Evolutionary conservation across 2,329 filamentous ascomycete species (phyloP).

Genomic region (Trichoderma atroviride): DNA sequence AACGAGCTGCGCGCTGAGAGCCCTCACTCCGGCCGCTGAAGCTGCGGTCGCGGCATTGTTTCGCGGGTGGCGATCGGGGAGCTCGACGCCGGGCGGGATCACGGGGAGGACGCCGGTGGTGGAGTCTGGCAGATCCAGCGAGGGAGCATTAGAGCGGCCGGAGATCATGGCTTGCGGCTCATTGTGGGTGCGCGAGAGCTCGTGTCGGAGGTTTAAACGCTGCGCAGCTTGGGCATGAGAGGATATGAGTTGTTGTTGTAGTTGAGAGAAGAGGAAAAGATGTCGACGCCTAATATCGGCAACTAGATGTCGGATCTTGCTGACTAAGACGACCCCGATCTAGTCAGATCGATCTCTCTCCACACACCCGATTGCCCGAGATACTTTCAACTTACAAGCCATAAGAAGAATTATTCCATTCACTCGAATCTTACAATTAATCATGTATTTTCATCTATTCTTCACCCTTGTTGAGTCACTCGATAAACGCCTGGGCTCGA

Average conservation of each 20-base stretch:
- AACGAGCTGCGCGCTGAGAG: slow-evolving; percentile 78
- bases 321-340: slow-evolving; percentile 6
- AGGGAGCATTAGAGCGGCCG: slow-evolving; percentile 39
- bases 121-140: slow-evolving; percentile 33
- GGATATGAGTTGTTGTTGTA: neutral
- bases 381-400: neutral
- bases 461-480: neutral
- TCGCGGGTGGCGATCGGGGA: slow-evolving; percentile 51
- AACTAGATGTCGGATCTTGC: neutral
- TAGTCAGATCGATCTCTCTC: neutral
- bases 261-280: neutral
- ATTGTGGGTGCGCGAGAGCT: slow-evolving; percentile 31
- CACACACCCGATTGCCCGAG: neutral
- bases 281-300: neutral
- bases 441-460: no score
- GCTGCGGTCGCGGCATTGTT: slow-evolving; percentile 68
- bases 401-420: neutral
- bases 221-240: neutral
- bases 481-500: neutral
- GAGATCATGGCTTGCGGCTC: slow-evolving; percentile 41
- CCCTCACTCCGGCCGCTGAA: slow-evolving; percentile 83
- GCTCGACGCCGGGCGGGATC: slow-evolving; percentile 45
- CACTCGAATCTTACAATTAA: neutral
- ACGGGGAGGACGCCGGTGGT: slow-evolving; percentile 50
- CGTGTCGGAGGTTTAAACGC: neutral